These are phyloP conservation scores for Paramecium sonneborni DNA, from an alignment of 73 alveolate species.

Conservation along the genomic window DNA sequence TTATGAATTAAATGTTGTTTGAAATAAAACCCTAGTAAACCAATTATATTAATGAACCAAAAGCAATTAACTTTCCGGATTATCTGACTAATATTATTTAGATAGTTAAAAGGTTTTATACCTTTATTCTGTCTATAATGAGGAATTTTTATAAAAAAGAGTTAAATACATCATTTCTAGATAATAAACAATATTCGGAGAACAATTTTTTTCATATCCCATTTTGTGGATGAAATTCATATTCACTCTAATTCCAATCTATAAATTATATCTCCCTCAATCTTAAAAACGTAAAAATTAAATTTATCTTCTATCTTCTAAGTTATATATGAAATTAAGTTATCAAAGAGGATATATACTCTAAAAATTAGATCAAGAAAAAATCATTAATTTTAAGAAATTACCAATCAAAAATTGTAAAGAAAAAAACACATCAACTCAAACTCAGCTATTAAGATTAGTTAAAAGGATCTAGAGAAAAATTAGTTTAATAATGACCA, in stretches of 20 bases:
- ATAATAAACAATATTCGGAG: not conserved
- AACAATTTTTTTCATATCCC: not conserved
- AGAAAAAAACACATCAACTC: not conserved
- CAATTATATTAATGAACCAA: not conserved
- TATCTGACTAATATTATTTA: not conserved
- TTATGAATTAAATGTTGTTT: conserved; percentile 5
- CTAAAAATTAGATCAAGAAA: not conserved
- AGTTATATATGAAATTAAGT: not conserved
- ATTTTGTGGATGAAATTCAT: not conserved
- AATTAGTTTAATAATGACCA: conserved; percentile 3
- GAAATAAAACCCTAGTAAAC: not conserved
- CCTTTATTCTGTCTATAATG: conserved; percentile 8
- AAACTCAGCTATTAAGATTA: conserved; percentile 29
- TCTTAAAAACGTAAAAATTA: not conserved
- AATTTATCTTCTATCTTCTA: conserved; percentile 2
- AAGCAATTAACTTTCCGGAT: not conserved
- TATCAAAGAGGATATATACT: not conserved
- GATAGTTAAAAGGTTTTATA: not conserved
- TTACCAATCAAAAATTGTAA: conserved; percentile 20
- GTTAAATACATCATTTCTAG: not conserved
- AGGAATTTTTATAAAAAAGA: not conserved
- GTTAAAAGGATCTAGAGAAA: not conserved
- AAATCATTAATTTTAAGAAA: not conserved
- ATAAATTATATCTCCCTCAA: not conserved
- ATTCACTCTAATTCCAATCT: not conserved